phyloP scores from a whole-genome alignment of 192 early-diverging fungal genomes.

The Coemansia sp. region DNA sequence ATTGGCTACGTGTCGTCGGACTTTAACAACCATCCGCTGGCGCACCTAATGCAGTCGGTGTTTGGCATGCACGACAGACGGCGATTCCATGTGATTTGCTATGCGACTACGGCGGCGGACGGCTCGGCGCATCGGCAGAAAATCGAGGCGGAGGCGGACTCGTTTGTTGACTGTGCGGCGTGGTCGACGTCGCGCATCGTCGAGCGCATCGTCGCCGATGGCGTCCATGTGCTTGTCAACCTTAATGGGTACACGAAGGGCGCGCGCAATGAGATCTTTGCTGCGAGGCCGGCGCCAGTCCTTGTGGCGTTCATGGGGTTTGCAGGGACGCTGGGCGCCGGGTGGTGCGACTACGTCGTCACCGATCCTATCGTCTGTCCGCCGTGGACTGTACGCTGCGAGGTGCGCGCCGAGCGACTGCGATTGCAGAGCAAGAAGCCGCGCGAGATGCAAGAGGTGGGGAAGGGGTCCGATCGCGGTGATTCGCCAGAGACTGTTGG shows the following conservation, averaged over 20 bases:
- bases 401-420: slow-evolving; percentile 55
- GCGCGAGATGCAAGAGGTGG: slow-evolving; percentile 39
- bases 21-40: slow-evolving; percentile 92
- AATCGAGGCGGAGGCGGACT: slow-evolving; percentile 78
- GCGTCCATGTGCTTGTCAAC: slow-evolving; percentile 90
- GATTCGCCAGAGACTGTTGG: neutral
- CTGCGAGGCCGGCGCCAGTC: slow-evolving; percentile 85
- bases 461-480: neutral
- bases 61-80: slow-evolving; percentile 88
- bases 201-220: slow-evolving; percentile 71
- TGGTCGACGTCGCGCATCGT: slow-evolving; percentile 80
- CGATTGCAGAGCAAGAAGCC: slow-evolving; percentile 14
- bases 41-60: slow-evolving; percentile 94
- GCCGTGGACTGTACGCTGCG: slow-evolving; percentile 66
- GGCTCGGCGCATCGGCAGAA: slow-evolving; percentile 77
- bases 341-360: slow-evolving; percentile 85
- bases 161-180: slow-evolving; percentile 75
- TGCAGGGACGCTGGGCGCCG: slow-evolving; percentile 88
- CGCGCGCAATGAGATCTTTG: slow-evolving; percentile 92
- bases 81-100: slow-evolving; percentile 78
- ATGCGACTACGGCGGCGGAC: slow-evolving; percentile 81
- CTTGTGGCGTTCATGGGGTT: slow-evolving; percentile 94
- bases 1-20: slow-evolving; percentile 93
- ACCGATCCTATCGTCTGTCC: slow-evolving; percentile 77
- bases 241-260: slow-evolving; percentile 98